phyloP scores from a whole-genome alignment of 2,329 filamentous ascomycete genomes.

The Lachnellula occidentalis region DNA sequence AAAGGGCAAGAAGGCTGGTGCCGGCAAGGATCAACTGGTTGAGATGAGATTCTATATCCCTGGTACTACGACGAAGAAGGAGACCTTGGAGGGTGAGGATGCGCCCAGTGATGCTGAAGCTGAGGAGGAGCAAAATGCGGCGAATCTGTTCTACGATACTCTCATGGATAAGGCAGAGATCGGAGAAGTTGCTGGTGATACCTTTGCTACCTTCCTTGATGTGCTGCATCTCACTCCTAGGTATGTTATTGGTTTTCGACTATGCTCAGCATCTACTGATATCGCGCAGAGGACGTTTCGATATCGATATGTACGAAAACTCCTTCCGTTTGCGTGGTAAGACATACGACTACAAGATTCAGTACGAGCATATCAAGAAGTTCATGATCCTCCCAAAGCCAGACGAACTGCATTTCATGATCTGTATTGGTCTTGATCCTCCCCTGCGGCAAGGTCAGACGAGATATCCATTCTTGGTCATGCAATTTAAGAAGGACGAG shows the following conservation, averaged over 20 bases:
- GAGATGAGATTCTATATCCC: constrained; percentile 99
- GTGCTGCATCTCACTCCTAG: constrained; percentile 94
- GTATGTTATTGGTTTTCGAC: constrained; percentile 39
- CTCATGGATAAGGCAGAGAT: constrained; percentile 98
- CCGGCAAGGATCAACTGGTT: constrained; percentile 85
- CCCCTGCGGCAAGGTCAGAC: constrained; percentile 96
- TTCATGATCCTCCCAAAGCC: constrained; percentile 98
- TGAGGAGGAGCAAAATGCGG: constrained; percentile 88
- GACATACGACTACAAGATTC: constrained; percentile 99
- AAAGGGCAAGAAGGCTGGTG: constrained; percentile 83
- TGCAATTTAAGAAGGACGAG: constrained; percentile 98
- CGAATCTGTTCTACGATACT: constrained; percentile 96
- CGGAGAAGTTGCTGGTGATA: constrained; percentile 97
- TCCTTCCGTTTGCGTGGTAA: constrained; percentile 97
- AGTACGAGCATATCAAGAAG: constrained; percentile 96
- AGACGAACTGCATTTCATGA: constrained; percentile 93
- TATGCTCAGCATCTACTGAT: constrained; percentile 21
- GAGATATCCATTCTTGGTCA: constrained; percentile 94
- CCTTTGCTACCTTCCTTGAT: constrained; percentile 94
- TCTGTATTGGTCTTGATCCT: constrained; percentile 90
- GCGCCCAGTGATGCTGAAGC: constrained; percentile 54
- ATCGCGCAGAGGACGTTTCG: constrained; percentile 80
- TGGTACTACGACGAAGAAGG: constrained; percentile 76
- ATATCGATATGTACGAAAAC: constrained; percentile 98
- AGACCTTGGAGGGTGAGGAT: constrained; percentile 57